These are phyloP conservation scores for Cicer bijugum DNA, from an alignment of 306 rosid species.

Conservation along the genomic window DNA sequence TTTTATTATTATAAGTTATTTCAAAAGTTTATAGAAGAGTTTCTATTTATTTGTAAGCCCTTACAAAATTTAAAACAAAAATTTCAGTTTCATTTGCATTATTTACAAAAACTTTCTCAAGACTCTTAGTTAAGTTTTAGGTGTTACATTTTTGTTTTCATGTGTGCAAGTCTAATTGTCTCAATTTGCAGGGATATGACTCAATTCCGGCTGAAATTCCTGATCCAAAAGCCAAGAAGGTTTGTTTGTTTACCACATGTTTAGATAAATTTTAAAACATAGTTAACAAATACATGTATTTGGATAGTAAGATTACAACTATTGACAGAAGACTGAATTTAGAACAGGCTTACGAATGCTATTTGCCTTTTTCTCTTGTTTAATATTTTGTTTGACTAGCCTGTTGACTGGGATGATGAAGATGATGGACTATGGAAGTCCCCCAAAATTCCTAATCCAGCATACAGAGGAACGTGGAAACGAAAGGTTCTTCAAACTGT, in stretches of 20 bases:
- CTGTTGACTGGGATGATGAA: slow-evolving; percentile 88
- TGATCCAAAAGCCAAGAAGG: slow-evolving; percentile 87
- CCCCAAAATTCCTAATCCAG: slow-evolving; percentile 88
- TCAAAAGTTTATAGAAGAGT: too few relatives aligned
- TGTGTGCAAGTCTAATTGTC: slow-evolving; percentile 25
- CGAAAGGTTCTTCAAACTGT: slow-evolving; percentile 67
- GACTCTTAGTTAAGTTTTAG: not conserved
- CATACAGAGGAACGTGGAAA: slow-evolving; percentile 95
- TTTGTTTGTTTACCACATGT: slow-evolving; percentile 42
- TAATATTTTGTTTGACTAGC: slow-evolving; percentile 57
- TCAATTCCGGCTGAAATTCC: slow-evolving; percentile 83
- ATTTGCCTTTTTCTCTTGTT: slow-evolving; percentile 13
- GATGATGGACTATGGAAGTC: slow-evolving; percentile 89
- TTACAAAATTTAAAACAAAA: too few relatives aligned
- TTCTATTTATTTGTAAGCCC: too few relatives aligned
- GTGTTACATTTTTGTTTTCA: slow-evolving; percentile 11
- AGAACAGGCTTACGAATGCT: slow-evolving; percentile 26
- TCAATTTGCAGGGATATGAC: slow-evolving; percentile 75
- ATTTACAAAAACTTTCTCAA: too few relatives aligned
- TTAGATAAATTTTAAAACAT: not conserved
- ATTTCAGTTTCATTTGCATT: too few relatives aligned
- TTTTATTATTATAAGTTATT: too few relatives aligned
- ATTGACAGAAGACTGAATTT: slow-evolving; percentile 21
- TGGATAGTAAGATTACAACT: slow-evolving; percentile 27
- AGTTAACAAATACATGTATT: slow-evolving; percentile 35